A percentile compares a stretch with the other conserved stretches of the same genome.
Evolutionary conservation across 106 monocot species (phyloP).

Genomic region (Dioscorea zingiberensis): DNA sequence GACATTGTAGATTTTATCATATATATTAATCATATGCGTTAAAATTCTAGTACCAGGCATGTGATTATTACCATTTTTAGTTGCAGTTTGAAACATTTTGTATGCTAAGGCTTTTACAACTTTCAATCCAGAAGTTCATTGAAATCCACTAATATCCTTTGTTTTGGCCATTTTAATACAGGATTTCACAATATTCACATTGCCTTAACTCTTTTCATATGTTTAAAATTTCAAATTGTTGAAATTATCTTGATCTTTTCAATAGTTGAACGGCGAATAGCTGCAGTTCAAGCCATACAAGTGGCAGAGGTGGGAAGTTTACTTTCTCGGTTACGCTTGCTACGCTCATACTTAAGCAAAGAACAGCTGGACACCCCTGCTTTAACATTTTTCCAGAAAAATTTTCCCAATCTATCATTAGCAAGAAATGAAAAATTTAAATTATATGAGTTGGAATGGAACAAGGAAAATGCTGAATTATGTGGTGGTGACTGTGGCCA

Average conservation of each 20-base stretch:
- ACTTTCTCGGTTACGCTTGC: conserved; percentile 38
- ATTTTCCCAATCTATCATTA: conserved; percentile 48
- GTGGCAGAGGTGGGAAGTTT: conserved; percentile 51
- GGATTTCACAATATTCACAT: background rate
- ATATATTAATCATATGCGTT: too few species aligned
- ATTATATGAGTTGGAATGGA: conserved; percentile 46
- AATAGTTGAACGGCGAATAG: conserved; percentile 47
- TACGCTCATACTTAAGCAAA: conserved; percentile 49
- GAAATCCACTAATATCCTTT: too few species aligned
- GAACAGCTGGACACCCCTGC: conserved; percentile 48
- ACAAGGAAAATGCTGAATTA: background rate
- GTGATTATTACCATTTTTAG: too few species aligned
- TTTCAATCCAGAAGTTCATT: background rate
- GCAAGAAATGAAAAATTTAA: conserved; percentile 41
- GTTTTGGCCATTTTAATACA: too few species aligned
- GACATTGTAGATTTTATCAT: background rate
- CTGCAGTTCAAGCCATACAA: conserved; percentile 58
- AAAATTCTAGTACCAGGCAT: background rate
- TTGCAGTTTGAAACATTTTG: background rate
- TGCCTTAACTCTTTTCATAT: background rate
- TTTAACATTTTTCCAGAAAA: conserved; percentile 50
- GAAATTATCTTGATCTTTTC: background rate
- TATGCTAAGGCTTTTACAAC: background rate
- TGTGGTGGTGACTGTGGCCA: conserved; percentile 2
- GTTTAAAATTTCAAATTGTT: too few species aligned